phyloP scores from a whole-genome alignment of 176 grass and related monocot genomes.

The Typha latifolia region DNA sequence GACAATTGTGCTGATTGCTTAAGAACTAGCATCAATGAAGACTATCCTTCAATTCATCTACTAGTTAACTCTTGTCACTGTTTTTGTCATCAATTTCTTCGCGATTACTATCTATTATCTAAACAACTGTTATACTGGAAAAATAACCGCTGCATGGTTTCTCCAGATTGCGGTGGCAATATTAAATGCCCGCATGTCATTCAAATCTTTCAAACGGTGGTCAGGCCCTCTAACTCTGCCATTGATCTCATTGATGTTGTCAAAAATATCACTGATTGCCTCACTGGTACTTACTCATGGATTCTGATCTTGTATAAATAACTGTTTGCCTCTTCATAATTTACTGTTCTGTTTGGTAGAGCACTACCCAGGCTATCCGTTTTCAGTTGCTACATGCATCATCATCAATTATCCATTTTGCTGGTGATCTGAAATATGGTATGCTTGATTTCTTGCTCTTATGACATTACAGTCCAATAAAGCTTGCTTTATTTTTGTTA shows the following conservation, averaged over 20 bases:
- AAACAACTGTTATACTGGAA: constrained; percentile 4
- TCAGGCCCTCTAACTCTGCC: constrained; percentile 42
- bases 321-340: constrained; percentile 9
- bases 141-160: constrained; percentile 19
- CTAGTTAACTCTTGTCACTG: neutral
- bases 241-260: constrained; percentile 74
- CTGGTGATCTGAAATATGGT: constrained; percentile 90
- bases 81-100: neutral
- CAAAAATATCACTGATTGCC: constrained; percentile 62
- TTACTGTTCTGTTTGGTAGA: constrained; percentile 40
- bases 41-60: too few relatives aligned
- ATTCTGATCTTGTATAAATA: constrained; percentile 8
- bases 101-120: neutral
- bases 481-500: constrained; percentile 1
- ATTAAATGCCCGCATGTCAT: constrained; percentile 84
- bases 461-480: neutral
- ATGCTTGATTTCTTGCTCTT: constrained; percentile 7
- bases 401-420: constrained; percentile 69
- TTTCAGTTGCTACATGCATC: constrained; percentile 71
- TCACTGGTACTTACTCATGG: constrained; percentile 46
- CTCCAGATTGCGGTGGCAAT: constrained; percentile 64
- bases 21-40: too few relatives aligned
- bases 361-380: constrained; percentile 57
- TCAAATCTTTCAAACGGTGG: constrained; percentile 78
- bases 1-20: too few relatives aligned